phyloP scores from a whole-genome alignment of 1,284 basidiomycete species.

The Stygiomarasmius scandens region DNA sequence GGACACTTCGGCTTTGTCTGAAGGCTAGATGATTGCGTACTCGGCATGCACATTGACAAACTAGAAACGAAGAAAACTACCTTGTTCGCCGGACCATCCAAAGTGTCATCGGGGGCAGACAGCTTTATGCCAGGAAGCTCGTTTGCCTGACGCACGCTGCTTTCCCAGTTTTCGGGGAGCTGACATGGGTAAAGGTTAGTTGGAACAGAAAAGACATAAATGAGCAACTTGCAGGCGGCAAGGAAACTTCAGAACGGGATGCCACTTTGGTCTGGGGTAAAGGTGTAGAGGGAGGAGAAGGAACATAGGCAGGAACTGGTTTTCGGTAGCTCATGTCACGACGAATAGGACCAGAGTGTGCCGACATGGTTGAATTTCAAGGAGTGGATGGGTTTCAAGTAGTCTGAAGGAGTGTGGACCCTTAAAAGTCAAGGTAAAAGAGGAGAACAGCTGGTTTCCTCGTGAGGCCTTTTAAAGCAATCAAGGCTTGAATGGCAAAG shows the following conservation, averaged over 20 bases:
- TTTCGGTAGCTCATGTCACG: conserved; percentile 63
- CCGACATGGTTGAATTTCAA: conserved; percentile 26
- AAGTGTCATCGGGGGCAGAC: background rate
- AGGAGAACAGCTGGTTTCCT: background rate
- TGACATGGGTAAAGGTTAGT: background rate
- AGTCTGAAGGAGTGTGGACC: conserved; percentile 1
- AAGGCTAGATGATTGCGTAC: background rate
- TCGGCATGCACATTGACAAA: background rate
- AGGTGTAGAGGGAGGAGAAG: conserved; percentile 54
- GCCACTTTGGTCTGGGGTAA: background rate
- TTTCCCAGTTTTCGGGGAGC: background rate
- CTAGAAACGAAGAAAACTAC: background rate
- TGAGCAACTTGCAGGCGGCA: conserved; percentile 18
- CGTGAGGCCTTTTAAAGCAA: background rate
- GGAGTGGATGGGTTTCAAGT: conserved; percentile 1
- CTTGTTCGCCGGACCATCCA: conserved; percentile 4
- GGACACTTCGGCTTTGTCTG: background rate
- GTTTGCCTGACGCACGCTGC: too few species aligned
- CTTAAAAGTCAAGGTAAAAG: background rate
- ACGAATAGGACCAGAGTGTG: conserved; percentile 21
- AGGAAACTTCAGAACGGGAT: background rate
- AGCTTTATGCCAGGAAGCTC: background rate
- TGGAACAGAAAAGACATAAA: background rate
- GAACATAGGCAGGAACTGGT: conserved; percentile 64
- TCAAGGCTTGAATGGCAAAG: background rate